Conservation (phyloP, 163 green algal species). For the Chlamydomonas reinhardtii region DNA sequence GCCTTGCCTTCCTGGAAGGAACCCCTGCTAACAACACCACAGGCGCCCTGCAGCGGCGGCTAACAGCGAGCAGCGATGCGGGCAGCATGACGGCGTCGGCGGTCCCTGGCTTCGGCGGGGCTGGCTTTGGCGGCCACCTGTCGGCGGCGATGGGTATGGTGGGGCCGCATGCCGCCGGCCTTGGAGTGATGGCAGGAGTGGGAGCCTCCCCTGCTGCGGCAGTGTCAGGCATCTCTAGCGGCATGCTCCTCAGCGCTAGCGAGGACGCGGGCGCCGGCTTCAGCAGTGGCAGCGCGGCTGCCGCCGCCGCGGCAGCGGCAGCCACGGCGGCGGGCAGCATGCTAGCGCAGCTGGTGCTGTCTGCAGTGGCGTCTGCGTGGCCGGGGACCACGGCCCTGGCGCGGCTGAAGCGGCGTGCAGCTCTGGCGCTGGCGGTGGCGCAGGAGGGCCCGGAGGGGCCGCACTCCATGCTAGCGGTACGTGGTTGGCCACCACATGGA, state of each 20-base stretch:
- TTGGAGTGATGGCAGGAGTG: too few species aligned
- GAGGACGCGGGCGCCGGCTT: neutral
- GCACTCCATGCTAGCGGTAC: slow-evolving; percentile 33
- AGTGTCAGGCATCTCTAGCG: too few species aligned
- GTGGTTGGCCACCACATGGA: neutral
- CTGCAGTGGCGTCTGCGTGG: neutral
- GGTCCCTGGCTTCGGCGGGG: too few species aligned
- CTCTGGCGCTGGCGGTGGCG: slow-evolving; percentile 23
- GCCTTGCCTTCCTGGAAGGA: neutral
- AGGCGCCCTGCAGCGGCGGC: too few species aligned
- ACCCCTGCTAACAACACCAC: too few species aligned
- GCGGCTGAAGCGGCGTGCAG: slow-evolving; percentile 28
- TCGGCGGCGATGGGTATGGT: too few species aligned
- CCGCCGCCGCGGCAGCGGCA: neutral
- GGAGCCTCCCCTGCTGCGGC: too few species aligned
- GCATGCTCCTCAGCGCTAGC: too few species aligned
- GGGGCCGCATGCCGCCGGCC: too few species aligned
- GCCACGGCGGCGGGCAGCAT: neutral
- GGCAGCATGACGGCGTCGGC: too few species aligned
- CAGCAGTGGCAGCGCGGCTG: neutral
- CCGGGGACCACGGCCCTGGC: neutral
- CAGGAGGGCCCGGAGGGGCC: slow-evolving; percentile 22
- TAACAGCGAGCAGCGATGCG: too few species aligned
- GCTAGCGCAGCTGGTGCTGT: neutral
- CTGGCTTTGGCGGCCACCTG: too few species aligned